Percentiles rank a stretch among this genome's conserved stretches.
phyloP scores from a whole-genome alignment of 257 asterid species.

The Jacaranda copaia region DNA sequence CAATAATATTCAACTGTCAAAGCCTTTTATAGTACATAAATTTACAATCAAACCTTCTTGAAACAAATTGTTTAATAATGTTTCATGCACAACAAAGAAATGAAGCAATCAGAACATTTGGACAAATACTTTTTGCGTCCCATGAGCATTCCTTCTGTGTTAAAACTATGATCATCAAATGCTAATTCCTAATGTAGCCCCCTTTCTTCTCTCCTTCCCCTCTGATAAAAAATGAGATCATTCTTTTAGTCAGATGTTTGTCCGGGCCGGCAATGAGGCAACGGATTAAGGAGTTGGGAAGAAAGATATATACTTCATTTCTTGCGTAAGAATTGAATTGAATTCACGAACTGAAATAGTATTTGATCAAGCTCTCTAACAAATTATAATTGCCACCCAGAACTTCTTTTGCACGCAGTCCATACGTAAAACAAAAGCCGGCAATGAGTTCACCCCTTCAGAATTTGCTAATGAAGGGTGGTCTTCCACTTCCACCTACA shows the following conservation, averaged over 20 bases:
- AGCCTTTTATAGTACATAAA: not conserved
- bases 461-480: slow-evolving; percentile 55
- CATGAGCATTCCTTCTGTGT: too few relatives aligned
- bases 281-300: not conserved
- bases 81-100: slow-evolving; percentile 15
- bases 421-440: slow-evolving; percentile 57
- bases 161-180: slow-evolving; percentile 20
- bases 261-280: slow-evolving; percentile 15
- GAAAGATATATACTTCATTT: not conserved
- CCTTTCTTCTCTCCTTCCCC: not conserved
- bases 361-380: slow-evolving; percentile 59
- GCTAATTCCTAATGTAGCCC: slow-evolving; percentile 32
- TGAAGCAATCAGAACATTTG: not conserved
- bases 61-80: not conserved
- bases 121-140: not conserved
- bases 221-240: slow-evolving; percentile 3
- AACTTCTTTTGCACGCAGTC: slow-evolving; percentile 54
- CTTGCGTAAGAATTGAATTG: not conserved
- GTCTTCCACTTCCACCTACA: slow-evolving; percentile 69
- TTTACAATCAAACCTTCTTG: not conserved
- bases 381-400: slow-evolving; percentile 48
- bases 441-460: slow-evolving; percentile 55
- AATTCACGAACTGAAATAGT: slow-evolving; percentile 40
- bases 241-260: not conserved
- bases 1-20: slow-evolving; percentile 31